A percentile compares a stretch with the other conserved stretches of the same genome.
phyloP scores from a whole-genome alignment of 306 rosid species.

The Acacia melanoxylon region DNA sequence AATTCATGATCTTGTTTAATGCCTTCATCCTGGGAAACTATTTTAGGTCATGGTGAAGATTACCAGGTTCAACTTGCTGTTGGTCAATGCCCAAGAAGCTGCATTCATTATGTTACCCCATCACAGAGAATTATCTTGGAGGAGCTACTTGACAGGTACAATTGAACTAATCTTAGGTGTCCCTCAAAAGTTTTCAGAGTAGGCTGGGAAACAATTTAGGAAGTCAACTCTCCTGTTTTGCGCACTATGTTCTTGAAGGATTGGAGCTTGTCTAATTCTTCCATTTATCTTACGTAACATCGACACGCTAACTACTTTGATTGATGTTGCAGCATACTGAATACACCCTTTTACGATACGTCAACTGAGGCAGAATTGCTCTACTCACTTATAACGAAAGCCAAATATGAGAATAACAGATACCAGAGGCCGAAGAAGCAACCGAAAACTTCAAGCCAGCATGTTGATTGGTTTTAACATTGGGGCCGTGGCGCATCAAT shows the following conservation, averaged over 20 bases:
- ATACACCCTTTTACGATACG: conserved; percentile 54
- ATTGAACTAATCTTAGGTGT: neutral
- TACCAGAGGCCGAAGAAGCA: conserved; percentile 77
- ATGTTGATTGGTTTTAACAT: conserved; percentile 76
- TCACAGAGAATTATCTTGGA: conserved; percentile 82
- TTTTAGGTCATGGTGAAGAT: conserved; percentile 71
- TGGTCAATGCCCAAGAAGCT: conserved; percentile 93
- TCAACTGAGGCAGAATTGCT: conserved; percentile 81
- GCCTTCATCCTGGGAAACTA: conserved; percentile 1
- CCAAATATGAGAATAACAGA: conserved; percentile 82
- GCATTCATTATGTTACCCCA: conserved; percentile 90
- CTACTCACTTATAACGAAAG: conserved; percentile 76
- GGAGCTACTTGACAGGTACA: conserved; percentile 82
- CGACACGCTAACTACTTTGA: neutral
- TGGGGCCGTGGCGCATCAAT: neutral
- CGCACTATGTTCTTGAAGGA: neutral
- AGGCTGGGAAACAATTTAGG: neutral
- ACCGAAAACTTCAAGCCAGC: conserved; percentile 65
- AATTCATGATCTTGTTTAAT: neutral
- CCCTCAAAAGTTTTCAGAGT: neutral
- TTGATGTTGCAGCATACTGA: conserved; percentile 57
- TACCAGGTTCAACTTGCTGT: conserved; percentile 81
- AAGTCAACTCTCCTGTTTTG: neutral
- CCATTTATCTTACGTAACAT: neutral
- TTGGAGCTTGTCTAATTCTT: neutral